A percentile compares a stretch with the other conserved stretches of the same genome.
These are phyloP conservation scores for Fusarium solani-melongenae DNA, from an alignment of 2,329 filamentous ascomycete genomes.

Conservation along the genomic window DNA sequence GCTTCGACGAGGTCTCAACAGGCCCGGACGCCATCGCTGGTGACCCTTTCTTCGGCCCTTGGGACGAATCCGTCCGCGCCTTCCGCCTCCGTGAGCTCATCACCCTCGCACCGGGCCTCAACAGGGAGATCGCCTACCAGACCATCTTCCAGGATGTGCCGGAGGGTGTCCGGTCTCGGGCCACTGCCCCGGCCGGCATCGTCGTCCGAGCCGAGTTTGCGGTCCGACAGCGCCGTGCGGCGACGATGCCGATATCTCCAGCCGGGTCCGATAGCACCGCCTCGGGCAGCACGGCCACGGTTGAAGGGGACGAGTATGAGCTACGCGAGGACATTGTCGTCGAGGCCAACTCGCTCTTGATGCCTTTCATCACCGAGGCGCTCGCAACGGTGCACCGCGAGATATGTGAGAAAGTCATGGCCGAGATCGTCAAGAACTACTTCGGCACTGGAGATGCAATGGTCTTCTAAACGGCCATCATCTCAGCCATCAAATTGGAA, in stretches of 20 bases:
- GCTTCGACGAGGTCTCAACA: conserved; percentile 50
- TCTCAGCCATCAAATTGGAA: neutral
- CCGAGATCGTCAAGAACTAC: conserved; percentile 44
- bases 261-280: conserved; percentile 42
- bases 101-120: conserved; percentile 53
- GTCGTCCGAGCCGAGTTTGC: conserved; percentile 54
- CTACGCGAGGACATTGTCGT: conserved; percentile 47
- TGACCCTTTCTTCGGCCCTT: conserved; percentile 57
- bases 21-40: conserved; percentile 48
- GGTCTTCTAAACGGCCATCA: neutral
- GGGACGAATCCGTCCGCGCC: conserved; percentile 50
- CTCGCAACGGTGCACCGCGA: conserved; percentile 46
- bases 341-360: conserved; percentile 49
- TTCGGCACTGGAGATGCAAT: conserved; percentile 23
- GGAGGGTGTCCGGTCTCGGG: conserved; percentile 56
- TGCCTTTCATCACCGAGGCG: conserved; percentile 49
- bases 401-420: conserved; percentile 46
- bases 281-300: conserved; percentile 38
- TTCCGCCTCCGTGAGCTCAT: conserved; percentile 48
- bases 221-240: conserved; percentile 38
- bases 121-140: conserved; percentile 54
- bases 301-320: conserved; percentile 47
- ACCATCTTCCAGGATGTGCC: conserved; percentile 57
- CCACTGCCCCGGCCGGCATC: conserved; percentile 56
- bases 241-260: conserved; percentile 34